These are phyloP conservation scores for Penicillium bovifimosum DNA, from an alignment of 495 filamentous ascomycete genomes.

Conservation along the genomic window DNA sequence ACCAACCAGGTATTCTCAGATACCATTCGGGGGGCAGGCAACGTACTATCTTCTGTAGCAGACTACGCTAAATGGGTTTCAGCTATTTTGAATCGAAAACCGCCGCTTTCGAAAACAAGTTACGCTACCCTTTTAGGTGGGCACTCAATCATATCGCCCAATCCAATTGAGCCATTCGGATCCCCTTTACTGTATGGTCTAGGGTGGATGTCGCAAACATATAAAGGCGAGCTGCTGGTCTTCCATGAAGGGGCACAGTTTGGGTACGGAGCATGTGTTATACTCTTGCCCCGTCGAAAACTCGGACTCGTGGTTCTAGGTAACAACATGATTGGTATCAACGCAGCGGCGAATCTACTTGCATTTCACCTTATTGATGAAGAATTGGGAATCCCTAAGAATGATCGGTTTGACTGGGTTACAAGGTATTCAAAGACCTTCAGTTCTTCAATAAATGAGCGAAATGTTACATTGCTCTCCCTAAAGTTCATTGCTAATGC, in stretches of 20 bases:
- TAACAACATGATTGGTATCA: slow-evolving; percentile 7
- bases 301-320: slow-evolving; percentile 7
- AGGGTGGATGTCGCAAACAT: not conserved
- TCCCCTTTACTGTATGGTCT: slow-evolving; percentile 2
- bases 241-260: slow-evolving; percentile 4
- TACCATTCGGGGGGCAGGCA: slow-evolving; percentile 4
- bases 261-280: slow-evolving; percentile 7
- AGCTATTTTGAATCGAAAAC: slow-evolving; percentile 1
- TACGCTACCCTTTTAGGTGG: slow-evolving; percentile 3
- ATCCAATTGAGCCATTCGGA: slow-evolving; percentile 5
- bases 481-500: too few species aligned
- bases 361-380: slow-evolving; percentile 9
- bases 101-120: not conserved
- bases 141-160: slow-evolving; percentile 3
- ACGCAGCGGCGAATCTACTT: slow-evolving; percentile 4
- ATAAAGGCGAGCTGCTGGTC: slow-evolving; percentile 5
- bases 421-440: slow-evolving; percentile 1
- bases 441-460: not conserved
- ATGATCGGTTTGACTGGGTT: slow-evolving; percentile 6
- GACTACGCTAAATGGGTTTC: slow-evolving; percentile 10
- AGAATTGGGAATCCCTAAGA: slow-evolving; percentile 1
- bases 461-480: not conserved
- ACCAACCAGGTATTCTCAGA: not conserved
- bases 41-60: slow-evolving; percentile 5
- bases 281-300: slow-evolving; percentile 4